Evolutionary conservation across 163 green algal genomes (phyloP).

Genomic region (Coccomyxa subellipsoidea): DNA sequence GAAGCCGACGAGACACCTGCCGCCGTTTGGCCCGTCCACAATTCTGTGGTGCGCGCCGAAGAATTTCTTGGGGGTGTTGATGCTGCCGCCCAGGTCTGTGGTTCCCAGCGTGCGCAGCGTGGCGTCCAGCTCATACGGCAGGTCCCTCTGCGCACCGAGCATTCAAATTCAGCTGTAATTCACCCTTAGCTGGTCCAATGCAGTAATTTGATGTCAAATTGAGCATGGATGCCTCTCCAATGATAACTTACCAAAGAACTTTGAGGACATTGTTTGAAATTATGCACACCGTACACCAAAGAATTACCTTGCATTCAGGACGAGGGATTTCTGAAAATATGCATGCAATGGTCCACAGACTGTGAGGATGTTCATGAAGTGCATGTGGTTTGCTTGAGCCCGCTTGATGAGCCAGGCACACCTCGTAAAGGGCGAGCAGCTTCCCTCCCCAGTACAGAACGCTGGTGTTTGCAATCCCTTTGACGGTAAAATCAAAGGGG

Average conservation of each 20-base stretch:
- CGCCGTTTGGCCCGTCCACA: constrained; percentile 26
- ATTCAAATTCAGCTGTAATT: background rate
- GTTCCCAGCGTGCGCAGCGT: constrained; percentile 54
- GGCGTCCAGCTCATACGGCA: constrained; percentile 58
- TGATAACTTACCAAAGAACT: too few relatives aligned
- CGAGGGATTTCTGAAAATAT: background rate
- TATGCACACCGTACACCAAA: too few relatives aligned
- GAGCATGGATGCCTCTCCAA: too few relatives aligned
- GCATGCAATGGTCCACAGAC: too few relatives aligned
- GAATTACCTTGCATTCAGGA: too few relatives aligned
- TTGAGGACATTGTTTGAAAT: too few relatives aligned
- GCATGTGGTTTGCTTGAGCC: background rate
- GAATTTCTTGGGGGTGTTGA: constrained; percentile 22
- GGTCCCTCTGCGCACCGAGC: constrained; percentile 37
- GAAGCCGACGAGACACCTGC: constrained; percentile 34
- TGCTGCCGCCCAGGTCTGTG: constrained; percentile 19
- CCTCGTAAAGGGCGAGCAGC: constrained; percentile 65
- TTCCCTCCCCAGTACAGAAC: constrained; percentile 57
- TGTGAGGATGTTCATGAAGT: background rate
- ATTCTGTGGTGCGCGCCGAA: constrained; percentile 37
- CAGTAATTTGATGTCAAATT: too few relatives aligned
- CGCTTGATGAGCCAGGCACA: background rate
- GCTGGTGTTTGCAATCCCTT: constrained; percentile 73
- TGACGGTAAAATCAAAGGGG: constrained; percentile 69
- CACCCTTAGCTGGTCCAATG: too few relatives aligned